Conservation (phyloP, 768 basidiomycete species). For the Xerocomus potaroensis region DNA sequence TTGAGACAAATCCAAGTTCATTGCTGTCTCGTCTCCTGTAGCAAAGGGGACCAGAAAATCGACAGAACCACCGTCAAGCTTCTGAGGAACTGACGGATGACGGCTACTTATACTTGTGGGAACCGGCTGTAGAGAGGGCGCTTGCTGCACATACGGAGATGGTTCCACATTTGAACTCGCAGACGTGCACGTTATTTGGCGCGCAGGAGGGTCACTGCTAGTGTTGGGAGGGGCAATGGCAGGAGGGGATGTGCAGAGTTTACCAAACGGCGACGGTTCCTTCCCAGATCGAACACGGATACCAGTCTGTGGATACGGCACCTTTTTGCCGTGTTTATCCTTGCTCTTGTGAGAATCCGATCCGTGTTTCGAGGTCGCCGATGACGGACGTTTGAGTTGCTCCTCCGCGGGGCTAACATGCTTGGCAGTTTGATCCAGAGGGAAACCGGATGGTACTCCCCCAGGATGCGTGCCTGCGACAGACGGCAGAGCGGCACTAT, state of each 20-base stretch:
- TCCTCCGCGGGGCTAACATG: slow-evolving; percentile 10
- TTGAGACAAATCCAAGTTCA: slow-evolving; percentile 14
- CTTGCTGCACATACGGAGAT: slow-evolving; percentile 10
- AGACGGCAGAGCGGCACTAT: slow-evolving; percentile 1
- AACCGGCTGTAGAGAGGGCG: slow-evolving; percentile 8
- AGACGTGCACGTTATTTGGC: slow-evolving; percentile 10
- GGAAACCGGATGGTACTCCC: neutral
- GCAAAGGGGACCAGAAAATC: slow-evolving; percentile 25
- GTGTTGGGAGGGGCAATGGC: slow-evolving; percentile 11
- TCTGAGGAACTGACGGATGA: slow-evolving; percentile 10
- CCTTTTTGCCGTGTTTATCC: slow-evolving; percentile 42
- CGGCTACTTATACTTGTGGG: slow-evolving; percentile 3
- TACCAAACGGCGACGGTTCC: slow-evolving; percentile 22
- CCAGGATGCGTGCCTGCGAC: neutral
- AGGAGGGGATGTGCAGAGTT: slow-evolving; percentile 3
- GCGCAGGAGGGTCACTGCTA: slow-evolving; percentile 8
- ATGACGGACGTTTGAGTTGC: slow-evolving; percentile 11
- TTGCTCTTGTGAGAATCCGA: slow-evolving; percentile 29
- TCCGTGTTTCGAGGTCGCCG: slow-evolving; percentile 10
- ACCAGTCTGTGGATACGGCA: slow-evolving; percentile 40
- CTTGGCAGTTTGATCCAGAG: neutral
- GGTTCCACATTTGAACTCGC: slow-evolving; percentile 11
- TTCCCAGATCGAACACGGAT: slow-evolving; percentile 44
- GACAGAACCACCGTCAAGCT: slow-evolving; percentile 10
- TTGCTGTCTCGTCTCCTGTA: slow-evolving; percentile 13